A percentile compares a stretch with the other conserved stretches of the same genome.
These are phyloP conservation scores for Erythrophleum ivorense DNA, from an alignment of 331 rosid genomes.

Conservation along the genomic window DNA sequence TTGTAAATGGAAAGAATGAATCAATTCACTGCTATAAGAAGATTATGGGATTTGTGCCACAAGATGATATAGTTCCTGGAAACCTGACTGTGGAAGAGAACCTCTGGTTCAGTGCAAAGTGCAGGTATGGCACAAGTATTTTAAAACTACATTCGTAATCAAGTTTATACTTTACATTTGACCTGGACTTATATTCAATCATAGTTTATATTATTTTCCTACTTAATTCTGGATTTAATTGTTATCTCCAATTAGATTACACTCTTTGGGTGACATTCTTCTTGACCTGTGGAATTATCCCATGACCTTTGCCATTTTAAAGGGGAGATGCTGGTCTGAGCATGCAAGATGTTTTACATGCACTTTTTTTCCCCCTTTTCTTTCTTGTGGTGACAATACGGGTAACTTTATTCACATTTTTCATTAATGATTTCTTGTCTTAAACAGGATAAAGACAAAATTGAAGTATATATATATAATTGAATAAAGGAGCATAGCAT, in stretches of 20 bases:
- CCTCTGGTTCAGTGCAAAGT: constrained; percentile 97
- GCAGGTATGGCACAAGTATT: constrained; percentile 63
- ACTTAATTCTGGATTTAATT: constrained; percentile 6
- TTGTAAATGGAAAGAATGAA: constrained; percentile 78
- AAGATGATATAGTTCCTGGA: constrained; percentile 97
- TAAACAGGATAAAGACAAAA: not conserved
- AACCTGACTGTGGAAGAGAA: constrained; percentile 97
- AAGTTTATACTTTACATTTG: constrained; percentile 6
- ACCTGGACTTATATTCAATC: not conserved
- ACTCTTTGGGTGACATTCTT: not conserved
- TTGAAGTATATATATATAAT: not conserved
- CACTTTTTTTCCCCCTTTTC: too few relatives aligned
- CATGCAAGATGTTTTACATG: not conserved
- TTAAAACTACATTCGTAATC: not conserved
- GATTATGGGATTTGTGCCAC: constrained; percentile 98
- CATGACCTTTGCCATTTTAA: not conserved
- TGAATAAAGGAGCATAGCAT: not conserved
- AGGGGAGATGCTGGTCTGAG: not conserved
- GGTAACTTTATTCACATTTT: not conserved
- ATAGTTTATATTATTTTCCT: not conserved
- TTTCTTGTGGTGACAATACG: not conserved
- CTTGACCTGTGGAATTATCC: not conserved
- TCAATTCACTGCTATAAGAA: constrained; percentile 85
- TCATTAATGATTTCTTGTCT: not conserved
- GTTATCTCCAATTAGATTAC: not conserved